phyloP scores from a whole-genome alignment of 768 basidiomycete genomes.

The Auricularia auricula-judae region DNA sequence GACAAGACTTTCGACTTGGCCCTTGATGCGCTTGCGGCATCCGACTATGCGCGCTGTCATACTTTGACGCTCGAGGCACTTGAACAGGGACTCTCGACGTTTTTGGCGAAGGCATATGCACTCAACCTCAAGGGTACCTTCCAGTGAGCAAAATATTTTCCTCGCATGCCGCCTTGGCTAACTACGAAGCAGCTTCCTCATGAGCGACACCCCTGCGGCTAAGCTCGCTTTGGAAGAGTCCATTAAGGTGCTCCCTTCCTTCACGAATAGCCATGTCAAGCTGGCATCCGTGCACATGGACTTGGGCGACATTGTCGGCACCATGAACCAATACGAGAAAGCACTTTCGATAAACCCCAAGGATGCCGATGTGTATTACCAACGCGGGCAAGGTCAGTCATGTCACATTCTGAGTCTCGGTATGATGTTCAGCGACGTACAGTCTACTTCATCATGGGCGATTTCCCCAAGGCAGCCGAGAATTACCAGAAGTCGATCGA shows the following conservation, averaged over 20 bases:
- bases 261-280: constrained; percentile 90
- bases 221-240: constrained; percentile 75
- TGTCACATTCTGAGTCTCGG: background rate
- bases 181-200: constrained; percentile 57
- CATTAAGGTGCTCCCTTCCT: constrained; percentile 49
- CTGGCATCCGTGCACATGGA: constrained; percentile 98
- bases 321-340: constrained; percentile 85
- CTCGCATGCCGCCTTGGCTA: background rate
- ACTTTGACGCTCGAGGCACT: constrained; percentile 73
- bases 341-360: constrained; percentile 72
- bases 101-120: constrained; percentile 71
- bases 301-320: constrained; percentile 65
- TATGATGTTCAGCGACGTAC: background rate
- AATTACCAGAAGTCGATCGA: constrained; percentile 88
- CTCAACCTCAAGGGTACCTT: constrained; percentile 92
- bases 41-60: constrained; percentile 59
- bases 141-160: constrained; percentile 44
- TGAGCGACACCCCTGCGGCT: constrained; percentile 70
- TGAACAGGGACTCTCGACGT: constrained; percentile 73
- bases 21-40: constrained; percentile 71
- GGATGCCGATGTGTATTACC: constrained; percentile 96
- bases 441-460: constrained; percentile 94
- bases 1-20: constrained; percentile 76
- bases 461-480: constrained; percentile 73
- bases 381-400: constrained; percentile 79